Percentiles rank a stretch among this genome's conserved stretches.
These are phyloP conservation scores for Tuber magnatum DNA, from an alignment of 495 filamentous ascomycete genomes.

Conservation along the genomic window DNA sequence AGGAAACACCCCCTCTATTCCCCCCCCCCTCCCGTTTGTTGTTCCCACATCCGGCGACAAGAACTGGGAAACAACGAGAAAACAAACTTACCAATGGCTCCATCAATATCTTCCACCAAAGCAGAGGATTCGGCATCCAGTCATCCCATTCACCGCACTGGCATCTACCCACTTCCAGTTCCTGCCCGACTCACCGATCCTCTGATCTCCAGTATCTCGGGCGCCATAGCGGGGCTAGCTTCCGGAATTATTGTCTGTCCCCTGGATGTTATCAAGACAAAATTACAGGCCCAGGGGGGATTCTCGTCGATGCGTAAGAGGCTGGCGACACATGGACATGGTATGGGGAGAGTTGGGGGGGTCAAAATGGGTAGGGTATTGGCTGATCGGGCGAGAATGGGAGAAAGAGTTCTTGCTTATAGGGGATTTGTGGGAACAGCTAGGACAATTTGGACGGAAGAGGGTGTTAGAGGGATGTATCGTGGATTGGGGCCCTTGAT, in stretches of 20 bases:
- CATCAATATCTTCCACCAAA: not conserved
- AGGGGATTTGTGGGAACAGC: constrained; percentile 81
- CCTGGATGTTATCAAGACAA: constrained; percentile 98
- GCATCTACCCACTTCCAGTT: constrained; percentile 29
- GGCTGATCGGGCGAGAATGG: constrained; percentile 42
- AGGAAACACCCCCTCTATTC: not conserved
- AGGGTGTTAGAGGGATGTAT: constrained; percentile 86
- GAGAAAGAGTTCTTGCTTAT: constrained; percentile 51
- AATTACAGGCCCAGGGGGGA: constrained; percentile 89
- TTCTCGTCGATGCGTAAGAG: constrained; percentile 46
- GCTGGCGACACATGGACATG: constrained; percentile 4
- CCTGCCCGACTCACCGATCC: constrained; percentile 29
- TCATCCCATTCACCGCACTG: constrained; percentile 21
- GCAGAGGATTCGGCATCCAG: not conserved
- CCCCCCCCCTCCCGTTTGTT: not conserved
- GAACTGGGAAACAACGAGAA: not conserved
- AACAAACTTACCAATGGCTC: not conserved
- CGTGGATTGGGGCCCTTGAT: constrained; percentile 89
- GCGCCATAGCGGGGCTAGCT: constrained; percentile 78
- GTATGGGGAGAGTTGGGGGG: not conserved
- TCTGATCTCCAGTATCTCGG: constrained; percentile 60
- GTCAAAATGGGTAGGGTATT: constrained; percentile 44
- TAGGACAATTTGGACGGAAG: constrained; percentile 71
- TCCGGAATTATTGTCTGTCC: constrained; percentile 94
- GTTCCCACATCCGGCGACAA: not conserved